Evolutionary conservation across 1,284 basidiomycete genomes (phyloP).

Genomic region (Cryptococcus sp.): DNA sequence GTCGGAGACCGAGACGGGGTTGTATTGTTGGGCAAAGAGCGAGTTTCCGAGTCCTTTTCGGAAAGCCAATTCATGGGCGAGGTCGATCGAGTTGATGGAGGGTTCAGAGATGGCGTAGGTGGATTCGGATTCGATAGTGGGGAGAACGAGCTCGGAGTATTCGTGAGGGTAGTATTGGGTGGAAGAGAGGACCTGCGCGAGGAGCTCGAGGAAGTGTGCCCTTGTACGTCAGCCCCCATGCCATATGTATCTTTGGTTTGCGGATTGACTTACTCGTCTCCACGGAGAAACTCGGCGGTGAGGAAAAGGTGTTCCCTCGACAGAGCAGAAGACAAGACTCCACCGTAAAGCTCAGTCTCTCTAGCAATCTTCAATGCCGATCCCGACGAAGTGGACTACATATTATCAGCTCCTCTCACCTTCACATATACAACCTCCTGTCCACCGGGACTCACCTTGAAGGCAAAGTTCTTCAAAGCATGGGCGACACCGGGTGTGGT

Average conservation of each 20-base stretch:
- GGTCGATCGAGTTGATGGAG: conserved; percentile 57
- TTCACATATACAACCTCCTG: background rate
- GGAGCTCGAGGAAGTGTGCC: conserved; percentile 76
- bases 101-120: conserved; percentile 60
- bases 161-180: conserved; percentile 81
- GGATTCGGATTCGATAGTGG: conserved; percentile 66
- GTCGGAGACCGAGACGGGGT: conserved; percentile 58
- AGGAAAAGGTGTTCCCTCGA: conserved; percentile 85
- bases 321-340: conserved; percentile 79
- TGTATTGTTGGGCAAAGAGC: conserved; percentile 70
- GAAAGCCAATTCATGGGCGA: conserved; percentile 84
- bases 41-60: conserved; percentile 82
- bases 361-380: conserved; percentile 87
- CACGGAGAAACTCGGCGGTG: conserved; percentile 90
- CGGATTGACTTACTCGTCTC: conserved; percentile 91
- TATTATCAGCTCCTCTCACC: conserved; percentile 1
- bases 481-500: conserved; percentile 79
- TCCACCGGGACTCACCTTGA: conserved; percentile 63
- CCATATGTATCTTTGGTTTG: background rate
- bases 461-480: conserved; percentile 90
- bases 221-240: conserved; percentile 47
- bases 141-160: conserved; percentile 76
- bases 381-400: conserved; percentile 68
- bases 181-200: conserved; percentile 74
- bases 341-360: conserved; percentile 91